Percentiles rank a stretch among this genome's conserved stretches.
Conservation (phyloP, 2,329 filamentous ascomycete genomes). For the Hymenoscyphus albidus region DNA sequence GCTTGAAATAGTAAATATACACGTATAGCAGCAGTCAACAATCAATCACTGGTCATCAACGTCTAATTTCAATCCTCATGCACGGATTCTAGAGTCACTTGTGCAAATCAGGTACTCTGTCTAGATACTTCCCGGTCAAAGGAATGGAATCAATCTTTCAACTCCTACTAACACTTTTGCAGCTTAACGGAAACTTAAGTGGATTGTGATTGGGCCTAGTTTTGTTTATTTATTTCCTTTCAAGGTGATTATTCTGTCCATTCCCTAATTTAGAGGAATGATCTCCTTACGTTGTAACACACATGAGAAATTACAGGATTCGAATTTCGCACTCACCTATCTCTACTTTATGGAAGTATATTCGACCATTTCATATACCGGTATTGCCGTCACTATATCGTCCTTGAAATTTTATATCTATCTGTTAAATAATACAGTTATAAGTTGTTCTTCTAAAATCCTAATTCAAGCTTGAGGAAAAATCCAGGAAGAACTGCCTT, state of each 20-base stretch:
- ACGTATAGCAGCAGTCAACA: neutral
- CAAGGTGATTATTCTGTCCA: neutral
- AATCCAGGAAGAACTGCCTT: neutral
- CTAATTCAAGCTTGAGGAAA: neutral
- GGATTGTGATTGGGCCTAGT: neutral
- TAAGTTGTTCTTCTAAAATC: neutral
- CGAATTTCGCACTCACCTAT: neutral
- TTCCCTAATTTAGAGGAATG: neutral
- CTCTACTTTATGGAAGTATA: neutral
- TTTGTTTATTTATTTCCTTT: neutral
- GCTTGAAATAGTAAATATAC: neutral
- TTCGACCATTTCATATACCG: neutral
- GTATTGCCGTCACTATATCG: neutral
- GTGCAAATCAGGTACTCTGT: neutral
- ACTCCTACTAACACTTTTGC: neutral
- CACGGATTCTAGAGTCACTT: neutral
- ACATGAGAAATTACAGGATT: neutral
- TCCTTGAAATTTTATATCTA: neutral
- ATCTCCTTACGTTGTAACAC: neutral
- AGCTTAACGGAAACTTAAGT: neutral
- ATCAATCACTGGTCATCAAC: neutral
- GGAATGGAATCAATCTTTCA: neutral
- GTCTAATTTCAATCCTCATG: neutral
- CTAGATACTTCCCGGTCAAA: neutral
- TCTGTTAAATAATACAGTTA: neutral